Evolutionary conservation across 768 basidiomycete species (phyloP).

Genomic region (Strobilomyces confusus): DNA sequence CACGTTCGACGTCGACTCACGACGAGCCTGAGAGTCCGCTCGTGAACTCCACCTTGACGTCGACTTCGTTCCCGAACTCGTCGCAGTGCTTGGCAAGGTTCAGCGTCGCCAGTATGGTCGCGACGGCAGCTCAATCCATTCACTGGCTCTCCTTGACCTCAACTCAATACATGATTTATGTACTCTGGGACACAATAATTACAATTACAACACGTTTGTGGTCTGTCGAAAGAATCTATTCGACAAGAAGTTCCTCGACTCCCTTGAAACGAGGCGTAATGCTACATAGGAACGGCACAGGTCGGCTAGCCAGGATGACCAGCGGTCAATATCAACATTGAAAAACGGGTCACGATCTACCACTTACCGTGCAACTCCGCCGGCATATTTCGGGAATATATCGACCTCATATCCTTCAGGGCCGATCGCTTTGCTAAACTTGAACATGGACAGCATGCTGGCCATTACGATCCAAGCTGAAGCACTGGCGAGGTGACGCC

Average conservation of each 20-base stretch:
- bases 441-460: slow-evolving; percentile 20
- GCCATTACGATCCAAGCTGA: slow-evolving; percentile 19
- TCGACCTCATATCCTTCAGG: slow-evolving; percentile 22
- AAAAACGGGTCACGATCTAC: neutral
- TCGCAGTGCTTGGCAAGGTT: slow-evolving; percentile 25
- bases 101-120: slow-evolving; percentile 29
- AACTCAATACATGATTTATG: neutral
- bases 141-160: neutral
- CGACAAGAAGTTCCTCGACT: neutral
- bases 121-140: slow-evolving; percentile 32
- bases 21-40: slow-evolving; percentile 14
- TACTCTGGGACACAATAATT: neutral
- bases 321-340: neutral
- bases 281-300: slow-evolving; percentile 15
- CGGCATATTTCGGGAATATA: slow-evolving; percentile 17
- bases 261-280: slow-evolving; percentile 18
- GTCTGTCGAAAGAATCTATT: neutral
- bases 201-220: neutral
- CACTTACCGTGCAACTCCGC: slow-evolving; percentile 16
- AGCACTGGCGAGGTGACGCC: slow-evolving; percentile 17
- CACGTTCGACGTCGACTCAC: slow-evolving; percentile 3
- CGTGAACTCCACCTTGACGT: slow-evolving; percentile 23
- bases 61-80: slow-evolving; percentile 29
- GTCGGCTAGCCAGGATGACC: slow-evolving; percentile 8
- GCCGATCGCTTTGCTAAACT: slow-evolving; percentile 20